phyloP scores from a whole-genome alignment of 805 yeast species.

The Danielia oregonensis region DNA sequence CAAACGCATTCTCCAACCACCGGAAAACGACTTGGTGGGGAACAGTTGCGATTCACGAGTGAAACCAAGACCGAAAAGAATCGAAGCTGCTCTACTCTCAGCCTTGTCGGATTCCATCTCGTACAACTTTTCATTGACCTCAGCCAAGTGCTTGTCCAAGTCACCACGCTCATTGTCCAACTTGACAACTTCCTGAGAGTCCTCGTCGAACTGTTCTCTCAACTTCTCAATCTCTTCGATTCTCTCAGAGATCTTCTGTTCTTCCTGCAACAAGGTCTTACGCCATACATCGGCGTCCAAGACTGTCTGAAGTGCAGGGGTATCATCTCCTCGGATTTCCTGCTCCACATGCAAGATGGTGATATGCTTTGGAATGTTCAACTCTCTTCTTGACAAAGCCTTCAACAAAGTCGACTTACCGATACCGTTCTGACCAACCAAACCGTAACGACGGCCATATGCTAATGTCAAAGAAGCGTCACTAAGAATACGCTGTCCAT shows the following conservation, averaged over 20 bases:
- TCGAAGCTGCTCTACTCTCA: constrained; percentile 94
- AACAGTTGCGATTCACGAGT: constrained; percentile 77
- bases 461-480: constrained; percentile 85
- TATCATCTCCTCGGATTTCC: constrained; percentile 92
- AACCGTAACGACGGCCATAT: constrained; percentile 92
- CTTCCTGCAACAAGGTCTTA: constrained; percentile 79
- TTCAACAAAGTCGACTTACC: constrained; percentile 94
- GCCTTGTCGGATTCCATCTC: constrained; percentile 98
- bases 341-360: constrained; percentile 97
- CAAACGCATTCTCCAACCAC: constrained; percentile 99
- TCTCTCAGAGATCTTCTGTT: constrained; percentile 67
- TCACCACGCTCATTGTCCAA: constrained; percentile 90
- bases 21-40: constrained; percentile 90
- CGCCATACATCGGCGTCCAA: constrained; percentile 99
- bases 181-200: constrained; percentile 66
- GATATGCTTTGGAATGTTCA: constrained; percentile 91
- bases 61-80: constrained; percentile 90
- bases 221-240: constrained; percentile 69
- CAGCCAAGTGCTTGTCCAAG: constrained; percentile 71
- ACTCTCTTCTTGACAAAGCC: constrained; percentile 91
- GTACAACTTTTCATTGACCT: constrained; percentile 72
- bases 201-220: constrained; percentile 65
- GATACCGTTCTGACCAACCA: constrained; percentile 98
- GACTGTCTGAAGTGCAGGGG: constrained; percentile 89
- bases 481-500: constrained; percentile 86